These are phyloP conservation scores for Dactylellina sp. DNA, from an alignment of 2,329 filamentous ascomycete genomes.

Conservation along the genomic window DNA sequence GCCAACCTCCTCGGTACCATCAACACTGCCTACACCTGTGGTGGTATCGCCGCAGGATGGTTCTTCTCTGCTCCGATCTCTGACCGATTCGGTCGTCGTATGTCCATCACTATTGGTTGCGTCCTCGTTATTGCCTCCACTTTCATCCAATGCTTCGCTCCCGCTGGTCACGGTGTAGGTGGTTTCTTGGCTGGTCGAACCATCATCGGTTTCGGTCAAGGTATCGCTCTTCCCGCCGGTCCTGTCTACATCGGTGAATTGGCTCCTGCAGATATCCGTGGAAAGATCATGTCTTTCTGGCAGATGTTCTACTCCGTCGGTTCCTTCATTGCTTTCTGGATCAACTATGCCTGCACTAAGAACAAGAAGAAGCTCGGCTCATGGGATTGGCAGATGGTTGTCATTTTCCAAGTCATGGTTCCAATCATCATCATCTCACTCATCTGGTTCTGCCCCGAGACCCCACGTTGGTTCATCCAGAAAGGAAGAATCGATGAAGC, in stretches of 20 bases:
- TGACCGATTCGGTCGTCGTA: conserved; percentile 58
- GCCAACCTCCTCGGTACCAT: conserved; percentile 69
- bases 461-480: conserved; percentile 76
- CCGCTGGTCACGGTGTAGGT: conserved; percentile 70
- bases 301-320: conserved; percentile 76
- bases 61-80: conserved; percentile 75
- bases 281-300: conserved; percentile 77
- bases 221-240: conserved; percentile 74
- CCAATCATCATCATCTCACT: conserved; percentile 72
- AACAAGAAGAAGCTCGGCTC: conserved; percentile 71
- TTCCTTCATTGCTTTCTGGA: conserved; percentile 75
- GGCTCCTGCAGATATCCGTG: conserved; percentile 73
- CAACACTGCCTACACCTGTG: conserved; percentile 78
- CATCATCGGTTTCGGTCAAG: conserved; percentile 77
- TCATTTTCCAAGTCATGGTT: conserved; percentile 78
- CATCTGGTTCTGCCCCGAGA: conserved; percentile 75
- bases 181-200: conserved; percentile 77
- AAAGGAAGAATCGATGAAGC: conserved; percentile 73
- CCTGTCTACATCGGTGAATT: conserved; percentile 79
- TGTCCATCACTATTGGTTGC: conserved; percentile 72
- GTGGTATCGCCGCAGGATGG: conserved; percentile 77
- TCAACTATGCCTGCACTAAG: conserved; percentile 73
- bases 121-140: conserved; percentile 75
- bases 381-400: conserved; percentile 80
- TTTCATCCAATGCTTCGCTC: conserved; percentile 76